A percentile compares a stretch with the other conserved stretches of the same genome.
phyloP scores from a whole-genome alignment of 2,329 filamentous ascomycete species.

The Exophiala sp. region DNA sequence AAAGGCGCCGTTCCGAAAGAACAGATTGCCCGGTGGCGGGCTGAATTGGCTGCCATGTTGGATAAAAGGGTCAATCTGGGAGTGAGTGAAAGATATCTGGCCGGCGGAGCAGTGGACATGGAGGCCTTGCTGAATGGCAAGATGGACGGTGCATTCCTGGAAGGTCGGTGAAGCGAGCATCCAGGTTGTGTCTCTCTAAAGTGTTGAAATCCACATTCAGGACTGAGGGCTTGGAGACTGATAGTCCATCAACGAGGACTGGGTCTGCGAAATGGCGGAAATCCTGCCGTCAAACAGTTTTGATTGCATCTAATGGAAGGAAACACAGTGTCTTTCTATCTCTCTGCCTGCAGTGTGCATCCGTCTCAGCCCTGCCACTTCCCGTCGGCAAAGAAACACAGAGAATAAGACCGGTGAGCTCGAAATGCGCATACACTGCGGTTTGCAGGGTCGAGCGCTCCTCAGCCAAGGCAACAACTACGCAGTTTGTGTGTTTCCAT shows the following conservation, averaged over 20 bases:
- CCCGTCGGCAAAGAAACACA: background rate
- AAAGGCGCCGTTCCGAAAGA: slow-evolving; percentile 58
- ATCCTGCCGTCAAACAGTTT: background rate
- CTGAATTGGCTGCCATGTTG: slow-evolving; percentile 66
- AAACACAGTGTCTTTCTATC: background rate
- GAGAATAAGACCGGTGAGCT: background rate
- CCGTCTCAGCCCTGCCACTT: slow-evolving; percentile 1
- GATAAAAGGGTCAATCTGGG: slow-evolving; percentile 73
- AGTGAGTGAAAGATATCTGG: slow-evolving; percentile 80
- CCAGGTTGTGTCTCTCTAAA: background rate
- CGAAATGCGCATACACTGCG: background rate
- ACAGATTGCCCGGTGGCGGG: slow-evolving; percentile 64
- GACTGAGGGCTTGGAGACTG: background rate
- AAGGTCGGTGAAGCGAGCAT: slow-evolving; percentile 10
- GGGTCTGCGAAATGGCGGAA: background rate
- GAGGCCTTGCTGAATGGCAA: slow-evolving; percentile 62
- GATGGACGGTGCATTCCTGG: slow-evolving; percentile 17
- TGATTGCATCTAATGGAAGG: background rate
- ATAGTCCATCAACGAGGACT: too few species aligned
- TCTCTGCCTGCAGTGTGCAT: background rate
- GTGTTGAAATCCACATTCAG: background rate
- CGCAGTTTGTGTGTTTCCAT: background rate
- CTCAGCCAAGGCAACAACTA: background rate
- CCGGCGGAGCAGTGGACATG: slow-evolving; percentile 76
- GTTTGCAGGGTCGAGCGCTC: background rate